Evolutionary conservation across 192 early-diverging fungal genomes (phyloP).

Genomic region (Jimgerdemannia lactiflua): DNA sequence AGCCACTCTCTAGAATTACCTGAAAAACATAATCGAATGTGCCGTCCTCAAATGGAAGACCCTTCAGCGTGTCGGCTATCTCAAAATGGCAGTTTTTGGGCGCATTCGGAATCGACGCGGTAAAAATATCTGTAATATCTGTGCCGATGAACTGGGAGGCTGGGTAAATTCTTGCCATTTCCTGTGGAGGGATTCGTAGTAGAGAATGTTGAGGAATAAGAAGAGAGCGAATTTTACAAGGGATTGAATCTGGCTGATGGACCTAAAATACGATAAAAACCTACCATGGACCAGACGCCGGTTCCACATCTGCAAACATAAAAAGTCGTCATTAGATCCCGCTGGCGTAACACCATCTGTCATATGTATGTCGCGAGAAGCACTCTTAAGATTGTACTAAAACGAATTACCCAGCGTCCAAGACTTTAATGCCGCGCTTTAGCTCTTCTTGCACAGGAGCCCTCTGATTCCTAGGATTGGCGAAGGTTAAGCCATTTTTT

Average conservation of each 20-base stretch:
- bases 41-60: no score
- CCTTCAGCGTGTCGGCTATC: no score
- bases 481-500: background rate
- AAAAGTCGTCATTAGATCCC: background rate
- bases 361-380: background rate
- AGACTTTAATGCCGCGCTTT: background rate
- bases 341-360: background rate
- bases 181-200: no score
- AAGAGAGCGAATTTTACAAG: no score
- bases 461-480: background rate
- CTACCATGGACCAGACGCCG: background rate
- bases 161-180: no score
- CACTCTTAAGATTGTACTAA: background rate
- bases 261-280: background rate
- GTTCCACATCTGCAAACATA: background rate
- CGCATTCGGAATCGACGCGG: no score
- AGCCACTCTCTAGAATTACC: no score
- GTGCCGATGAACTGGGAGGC: no score
- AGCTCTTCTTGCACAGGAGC: background rate
- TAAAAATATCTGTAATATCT: no score
- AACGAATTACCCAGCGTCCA: background rate
- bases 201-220: no score
- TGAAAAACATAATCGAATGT: no score
- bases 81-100: no score
- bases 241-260: background rate